These are phyloP conservation scores for Suillus clintonianus DNA, from an alignment of 768 basidiomycete species.

Conservation along the genomic window DNA sequence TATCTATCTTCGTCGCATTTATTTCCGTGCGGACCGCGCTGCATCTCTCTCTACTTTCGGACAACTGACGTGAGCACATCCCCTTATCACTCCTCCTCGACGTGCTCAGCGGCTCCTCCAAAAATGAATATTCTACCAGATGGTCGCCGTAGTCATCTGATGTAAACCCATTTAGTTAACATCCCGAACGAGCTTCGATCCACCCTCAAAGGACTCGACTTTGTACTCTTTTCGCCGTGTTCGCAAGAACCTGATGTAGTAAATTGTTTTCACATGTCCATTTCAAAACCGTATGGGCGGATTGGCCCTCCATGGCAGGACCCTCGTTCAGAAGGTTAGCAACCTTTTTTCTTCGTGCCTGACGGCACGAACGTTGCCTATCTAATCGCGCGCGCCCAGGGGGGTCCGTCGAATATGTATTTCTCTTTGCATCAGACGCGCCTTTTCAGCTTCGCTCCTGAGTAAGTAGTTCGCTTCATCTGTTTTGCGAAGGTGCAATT, in stretches of 20 bases:
- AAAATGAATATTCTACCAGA: too few species aligned
- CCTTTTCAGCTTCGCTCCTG: background rate
- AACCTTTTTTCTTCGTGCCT: background rate
- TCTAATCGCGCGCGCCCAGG: background rate
- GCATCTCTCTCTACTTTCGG: background rate
- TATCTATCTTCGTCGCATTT: conserved; percentile 6
- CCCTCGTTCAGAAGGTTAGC: background rate
- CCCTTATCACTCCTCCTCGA: background rate
- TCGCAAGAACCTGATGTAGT: background rate
- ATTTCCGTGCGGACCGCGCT: background rate
- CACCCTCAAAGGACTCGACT: background rate
- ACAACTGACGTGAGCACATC: background rate
- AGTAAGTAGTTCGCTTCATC: background rate
- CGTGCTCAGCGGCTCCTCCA: background rate
- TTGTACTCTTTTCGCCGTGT: background rate
- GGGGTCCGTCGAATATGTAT: background rate
- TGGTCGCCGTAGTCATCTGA: background rate
- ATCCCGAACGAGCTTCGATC: background rate
- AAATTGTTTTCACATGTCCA: background rate
- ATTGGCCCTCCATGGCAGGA: background rate
- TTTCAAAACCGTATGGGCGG: background rate
- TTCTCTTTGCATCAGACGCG: background rate
- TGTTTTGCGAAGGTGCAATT: background rate
- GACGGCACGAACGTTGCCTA: background rate
- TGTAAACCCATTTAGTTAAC: background rate